Base-by-base conservation (phyloP, 2,329 filamentous ascomycete species). In the Helminthosporium solani region DNA sequence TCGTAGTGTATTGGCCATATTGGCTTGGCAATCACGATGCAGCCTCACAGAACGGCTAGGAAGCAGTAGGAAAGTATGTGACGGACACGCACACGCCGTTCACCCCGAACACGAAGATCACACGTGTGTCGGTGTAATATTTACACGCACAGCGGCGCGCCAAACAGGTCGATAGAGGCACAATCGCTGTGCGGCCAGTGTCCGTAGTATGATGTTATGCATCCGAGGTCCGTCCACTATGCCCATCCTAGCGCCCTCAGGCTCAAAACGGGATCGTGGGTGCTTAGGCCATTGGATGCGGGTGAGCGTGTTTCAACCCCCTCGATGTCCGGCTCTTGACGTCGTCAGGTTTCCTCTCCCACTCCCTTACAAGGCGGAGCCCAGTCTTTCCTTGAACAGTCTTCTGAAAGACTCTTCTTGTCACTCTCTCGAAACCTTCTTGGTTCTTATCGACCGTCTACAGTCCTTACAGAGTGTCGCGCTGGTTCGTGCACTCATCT, bases 351-450 rank as follows among this genome's bases (percentile, higher is more conserved):
- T 9, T 49, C 36, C 42, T 43, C 41, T 40, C 43, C 42, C 40
- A 53, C 43, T 61, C 54, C 50, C 46, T 46, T 55, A 15, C 43
- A 52, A 54, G 58, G 56, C 50, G 55, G 61, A 67, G 57, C 59
- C 35, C 55, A 61, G 53, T 60, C 60, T 50, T 58, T 66, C 58
- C 52, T 61, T 61, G 53, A 42, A 57, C 51, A 52, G 49, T 49
- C 44, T 49, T 54, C 52, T 50, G 44, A 11, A 14, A 27, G 47
- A 45, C 43, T 40, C 30, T 66, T 64, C 58, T 57, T 47, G 62
- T 67, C 65, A 50, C 63, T 68, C 66, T 58, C 62, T 70, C 45
- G 39, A 54, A 48, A 19, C 49, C 47, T 37, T 27, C 48, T 61
- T 58, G 59, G 62, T 58, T 56, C 46, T 23, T 34, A 40, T 53